A percentile compares a stretch with the other conserved stretches of the same genome.
Evolutionary conservation across 371 early-diverging fungal species (phyloP).

Genomic region (Entomophthora muscae): DNA sequence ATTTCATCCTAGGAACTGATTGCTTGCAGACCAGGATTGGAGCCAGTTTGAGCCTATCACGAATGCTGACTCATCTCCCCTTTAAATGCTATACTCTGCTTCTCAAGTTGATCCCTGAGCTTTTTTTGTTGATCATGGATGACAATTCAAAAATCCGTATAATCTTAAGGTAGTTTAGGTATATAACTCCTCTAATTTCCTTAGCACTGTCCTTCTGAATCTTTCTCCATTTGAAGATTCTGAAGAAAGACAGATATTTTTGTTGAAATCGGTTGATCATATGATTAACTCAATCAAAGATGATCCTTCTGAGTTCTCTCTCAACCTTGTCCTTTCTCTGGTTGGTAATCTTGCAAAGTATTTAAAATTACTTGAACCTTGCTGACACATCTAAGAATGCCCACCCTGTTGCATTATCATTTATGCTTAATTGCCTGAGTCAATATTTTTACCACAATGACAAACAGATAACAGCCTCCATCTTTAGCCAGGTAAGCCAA

Average conservation of each 20-base stretch:
- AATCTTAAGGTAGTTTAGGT: neutral
- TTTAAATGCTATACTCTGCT: neutral
- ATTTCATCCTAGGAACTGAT: neutral
- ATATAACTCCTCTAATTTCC: neutral
- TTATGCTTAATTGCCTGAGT: neutral
- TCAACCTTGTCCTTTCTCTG: neutral
- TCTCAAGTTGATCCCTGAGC: neutral
- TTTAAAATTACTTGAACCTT: neutral
- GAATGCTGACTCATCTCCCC: neutral
- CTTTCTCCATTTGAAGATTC: neutral
- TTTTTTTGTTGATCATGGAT: neutral
- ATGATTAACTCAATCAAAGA: neutral
- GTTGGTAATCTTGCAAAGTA: neutral
- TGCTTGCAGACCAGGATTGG: neutral
- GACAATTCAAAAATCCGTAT: neutral
- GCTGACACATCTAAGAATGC: neutral
- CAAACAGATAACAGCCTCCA: neutral
- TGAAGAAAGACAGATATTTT: neutral
- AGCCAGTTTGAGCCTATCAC: neutral
- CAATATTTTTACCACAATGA: neutral
- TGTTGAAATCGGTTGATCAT: neutral
- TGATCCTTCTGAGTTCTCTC: neutral
- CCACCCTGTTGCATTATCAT: neutral
- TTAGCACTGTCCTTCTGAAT: neutral
- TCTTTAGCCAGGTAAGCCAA: neutral